These are phyloP conservation scores for Blyttiomyces sp. DNA, from an alignment of 371 early-diverging fungal genomes.

Conservation along the genomic window DNA sequence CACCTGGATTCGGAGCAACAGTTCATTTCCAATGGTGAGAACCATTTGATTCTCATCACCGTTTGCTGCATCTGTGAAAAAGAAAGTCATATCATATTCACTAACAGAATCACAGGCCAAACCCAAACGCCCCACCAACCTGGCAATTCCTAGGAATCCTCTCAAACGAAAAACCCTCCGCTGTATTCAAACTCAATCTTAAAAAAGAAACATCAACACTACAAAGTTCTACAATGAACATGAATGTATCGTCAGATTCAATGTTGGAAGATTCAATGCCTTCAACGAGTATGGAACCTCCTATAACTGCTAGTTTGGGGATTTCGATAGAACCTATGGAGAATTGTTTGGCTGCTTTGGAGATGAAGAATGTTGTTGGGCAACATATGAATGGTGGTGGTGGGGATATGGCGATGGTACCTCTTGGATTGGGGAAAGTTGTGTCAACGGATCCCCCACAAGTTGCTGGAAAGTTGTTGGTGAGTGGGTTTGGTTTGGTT, in stretches of 20 bases:
- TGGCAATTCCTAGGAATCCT: conserved; percentile 87
- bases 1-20: conserved; percentile 67
- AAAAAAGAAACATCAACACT: not conserved
- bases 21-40: conserved; percentile 80
- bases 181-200: conserved; percentile 65
- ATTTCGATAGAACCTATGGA: conserved; percentile 85
- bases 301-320: conserved; percentile 72
- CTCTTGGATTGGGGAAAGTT: not conserved
- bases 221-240: no score
- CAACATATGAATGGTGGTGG: not conserved
- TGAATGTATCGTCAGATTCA: conserved; percentile 1
- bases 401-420: conserved; percentile 1
- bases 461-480: conserved; percentile 19
- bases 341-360: conserved; percentile 42
- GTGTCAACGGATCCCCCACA: conserved; percentile 2
- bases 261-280: conserved; percentile 31
- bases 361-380: not conserved
- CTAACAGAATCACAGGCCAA: conserved; percentile 28
- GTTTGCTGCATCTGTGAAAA: no score
- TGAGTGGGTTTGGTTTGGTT: no score
- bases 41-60: not conserved
- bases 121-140: conserved; percentile 53
- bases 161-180: conserved; percentile 85
- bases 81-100: no score
- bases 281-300: conserved; percentile 12